Conservation (phyloP, 306 rosid genomes). For the Arachis hypogaea region DNA sequence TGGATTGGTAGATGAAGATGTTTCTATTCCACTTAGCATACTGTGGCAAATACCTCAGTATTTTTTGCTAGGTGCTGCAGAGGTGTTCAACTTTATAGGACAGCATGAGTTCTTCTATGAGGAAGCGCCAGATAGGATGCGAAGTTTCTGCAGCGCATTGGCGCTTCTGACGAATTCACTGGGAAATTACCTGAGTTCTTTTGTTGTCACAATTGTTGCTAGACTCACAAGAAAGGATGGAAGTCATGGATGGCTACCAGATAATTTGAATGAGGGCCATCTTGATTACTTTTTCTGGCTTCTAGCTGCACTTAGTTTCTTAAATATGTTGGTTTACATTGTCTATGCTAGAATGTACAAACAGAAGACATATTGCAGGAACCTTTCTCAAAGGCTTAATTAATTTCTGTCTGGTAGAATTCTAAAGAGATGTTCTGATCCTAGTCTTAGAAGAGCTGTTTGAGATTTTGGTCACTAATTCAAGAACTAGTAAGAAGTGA, state of each 20-base stretch:
- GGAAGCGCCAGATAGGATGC: slow-evolving; percentile 83
- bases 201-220: slow-evolving; percentile 65
- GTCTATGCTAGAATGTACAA: slow-evolving; percentile 64
- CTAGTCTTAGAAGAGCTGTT: too few relatives aligned
- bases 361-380: slow-evolving; percentile 50
- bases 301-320: slow-evolving; percentile 70
- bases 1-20: slow-evolving; percentile 52
- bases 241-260: slow-evolving; percentile 66
- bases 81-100: slow-evolving; percentile 74
- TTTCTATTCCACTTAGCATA: slow-evolving; percentile 68
- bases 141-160: slow-evolving; percentile 85
- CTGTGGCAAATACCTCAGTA: slow-evolving; percentile 89
- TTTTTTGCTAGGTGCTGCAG: slow-evolving; percentile 84
- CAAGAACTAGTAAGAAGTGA: too few relatives aligned
- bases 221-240: slow-evolving; percentile 62
- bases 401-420: too few relatives aligned
- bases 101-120: slow-evolving; percentile 89
- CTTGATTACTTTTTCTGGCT: slow-evolving; percentile 85
- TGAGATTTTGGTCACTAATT: too few relatives aligned
- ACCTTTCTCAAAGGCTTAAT: not conserved
- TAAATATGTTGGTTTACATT: slow-evolving; percentile 60
- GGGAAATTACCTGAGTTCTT: slow-evolving; percentile 80
- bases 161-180: slow-evolving; percentile 69
- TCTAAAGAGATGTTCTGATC: too few relatives aligned
- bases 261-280: slow-evolving; percentile 76